phyloP scores from a whole-genome alignment of 192 early-diverging fungal species.

The Spinellus fusiger region DNA sequence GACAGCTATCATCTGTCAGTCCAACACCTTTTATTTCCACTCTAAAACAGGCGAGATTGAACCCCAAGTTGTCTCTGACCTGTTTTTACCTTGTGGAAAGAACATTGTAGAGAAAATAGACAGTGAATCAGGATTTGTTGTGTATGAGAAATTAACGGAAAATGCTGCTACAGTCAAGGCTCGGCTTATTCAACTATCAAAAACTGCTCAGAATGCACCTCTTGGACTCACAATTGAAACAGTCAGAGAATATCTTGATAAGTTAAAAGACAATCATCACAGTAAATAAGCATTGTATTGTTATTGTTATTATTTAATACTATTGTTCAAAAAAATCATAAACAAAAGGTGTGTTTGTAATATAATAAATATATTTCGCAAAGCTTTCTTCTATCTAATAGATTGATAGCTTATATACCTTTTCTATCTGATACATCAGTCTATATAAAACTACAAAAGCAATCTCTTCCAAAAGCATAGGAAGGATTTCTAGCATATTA shows the following conservation, averaged over 20 bases:
- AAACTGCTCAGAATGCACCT: background rate
- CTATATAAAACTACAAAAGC: too few relatives aligned
- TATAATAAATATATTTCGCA: too few relatives aligned
- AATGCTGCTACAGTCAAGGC: background rate
- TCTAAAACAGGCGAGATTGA: background rate
- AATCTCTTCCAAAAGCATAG: too few relatives aligned
- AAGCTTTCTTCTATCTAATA: too few relatives aligned
- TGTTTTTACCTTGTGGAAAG: conserved; percentile 7
- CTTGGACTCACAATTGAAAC: background rate
- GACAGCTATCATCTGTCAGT: conserved; percentile 2
- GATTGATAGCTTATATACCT: too few relatives aligned
- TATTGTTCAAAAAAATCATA: too few relatives aligned
- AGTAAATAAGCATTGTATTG: too few relatives aligned
- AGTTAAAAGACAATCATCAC: too few relatives aligned
- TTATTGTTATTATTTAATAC: too few relatives aligned
- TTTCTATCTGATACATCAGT: too few relatives aligned
- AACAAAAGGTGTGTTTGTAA: too few relatives aligned
- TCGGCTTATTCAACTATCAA: background rate
- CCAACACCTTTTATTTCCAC: conserved; percentile 12
- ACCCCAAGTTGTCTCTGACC: background rate
- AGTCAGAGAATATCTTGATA: background rate
- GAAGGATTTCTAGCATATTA: too few relatives aligned
- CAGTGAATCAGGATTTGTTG: conserved; percentile 7
- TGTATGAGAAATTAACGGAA: conserved; percentile 2
- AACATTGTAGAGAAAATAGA: conserved; percentile 6